Percentiles rank a stretch among this genome's conserved stretches.
Evolutionary conservation across 345 rosid species (phyloP).

Genomic region (Barbarea vulgaris): DNA sequence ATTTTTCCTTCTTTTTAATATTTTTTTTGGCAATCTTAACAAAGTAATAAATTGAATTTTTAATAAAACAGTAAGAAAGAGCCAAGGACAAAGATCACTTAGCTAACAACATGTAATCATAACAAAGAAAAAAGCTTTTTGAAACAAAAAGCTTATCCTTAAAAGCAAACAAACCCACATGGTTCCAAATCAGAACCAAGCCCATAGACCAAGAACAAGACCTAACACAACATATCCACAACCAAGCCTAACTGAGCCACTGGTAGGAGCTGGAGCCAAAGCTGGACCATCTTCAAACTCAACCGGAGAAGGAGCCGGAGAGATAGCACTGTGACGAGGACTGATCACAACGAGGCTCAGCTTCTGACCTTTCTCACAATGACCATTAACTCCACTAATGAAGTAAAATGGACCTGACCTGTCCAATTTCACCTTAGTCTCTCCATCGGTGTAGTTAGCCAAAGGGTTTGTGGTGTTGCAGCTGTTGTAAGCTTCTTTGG

Average conservation of each 20-base stretch:
- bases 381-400: slow-evolving; percentile 75
- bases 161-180: background rate
- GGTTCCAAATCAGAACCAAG: slow-evolving; percentile 36
- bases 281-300: slow-evolving; percentile 59
- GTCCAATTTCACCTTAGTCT: slow-evolving; percentile 64
- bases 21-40: background rate
- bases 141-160: slow-evolving; percentile 11
- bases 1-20: background rate
- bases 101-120: slow-evolving; percentile 21
- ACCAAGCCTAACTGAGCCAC: slow-evolving; percentile 26
- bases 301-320: slow-evolving; percentile 82
- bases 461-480: slow-evolving; percentile 66
- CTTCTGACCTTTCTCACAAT: slow-evolving; percentile 83
- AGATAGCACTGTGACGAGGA: slow-evolving; percentile 38
- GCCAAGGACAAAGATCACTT: background rate
- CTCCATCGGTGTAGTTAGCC: slow-evolving; percentile 64
- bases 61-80: background rate
- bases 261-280: slow-evolving; percentile 47
- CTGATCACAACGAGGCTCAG: slow-evolving; percentile 62
- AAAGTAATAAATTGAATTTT: slow-evolving; percentile 13
- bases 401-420: slow-evolving; percentile 70
- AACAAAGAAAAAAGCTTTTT: slow-evolving; percentile 22
- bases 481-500: slow-evolving; percentile 53
- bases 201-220: slow-evolving; percentile 37
- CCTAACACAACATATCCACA: slow-evolving; percentile 23